phyloP scores from a whole-genome alignment of 306 rosid species.

The Adenanthera pavonina region DNA sequence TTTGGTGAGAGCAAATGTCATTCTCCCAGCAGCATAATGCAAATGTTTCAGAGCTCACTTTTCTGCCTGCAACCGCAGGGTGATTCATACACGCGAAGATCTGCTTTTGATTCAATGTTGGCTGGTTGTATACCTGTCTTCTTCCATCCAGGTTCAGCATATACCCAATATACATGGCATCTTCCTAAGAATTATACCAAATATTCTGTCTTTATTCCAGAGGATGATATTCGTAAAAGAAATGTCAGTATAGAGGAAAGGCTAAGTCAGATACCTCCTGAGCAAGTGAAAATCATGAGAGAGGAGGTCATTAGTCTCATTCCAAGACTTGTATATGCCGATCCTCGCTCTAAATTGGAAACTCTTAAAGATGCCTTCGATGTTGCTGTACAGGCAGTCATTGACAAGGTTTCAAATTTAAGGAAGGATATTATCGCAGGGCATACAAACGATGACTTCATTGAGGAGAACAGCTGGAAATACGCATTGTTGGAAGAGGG shows the following conservation, averaged over 20 bases:
- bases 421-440: constrained; percentile 85
- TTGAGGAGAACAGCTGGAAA: constrained; percentile 98
- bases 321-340: constrained; percentile 88
- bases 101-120: constrained; percentile 96
- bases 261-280: constrained; percentile 69
- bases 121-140: constrained; percentile 99
- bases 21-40: constrained; percentile 96
- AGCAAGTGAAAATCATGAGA: constrained; percentile 81
- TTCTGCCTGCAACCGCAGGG: constrained; percentile 99
- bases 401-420: constrained; percentile 79
- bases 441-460: constrained; percentile 67
- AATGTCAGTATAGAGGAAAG: constrained; percentile 81
- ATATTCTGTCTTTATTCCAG: constrained; percentile 93
- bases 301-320: constrained; percentile 92
- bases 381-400: constrained; percentile 85
- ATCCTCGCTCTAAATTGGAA: constrained; percentile 88
- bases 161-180: constrained; percentile 97
- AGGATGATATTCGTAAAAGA: constrained; percentile 80
- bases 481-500: constrained; percentile 89
- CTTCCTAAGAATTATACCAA: constrained; percentile 79
- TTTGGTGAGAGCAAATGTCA: constrained; percentile 98
- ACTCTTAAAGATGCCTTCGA: constrained; percentile 89
- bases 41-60: constrained; percentile 92
- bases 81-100: constrained; percentile 91
- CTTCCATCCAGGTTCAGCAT: constrained; percentile 98